phyloP scores from a whole-genome alignment of 108 stramenopile genomes.

The Skeletonema potamos region DNA sequence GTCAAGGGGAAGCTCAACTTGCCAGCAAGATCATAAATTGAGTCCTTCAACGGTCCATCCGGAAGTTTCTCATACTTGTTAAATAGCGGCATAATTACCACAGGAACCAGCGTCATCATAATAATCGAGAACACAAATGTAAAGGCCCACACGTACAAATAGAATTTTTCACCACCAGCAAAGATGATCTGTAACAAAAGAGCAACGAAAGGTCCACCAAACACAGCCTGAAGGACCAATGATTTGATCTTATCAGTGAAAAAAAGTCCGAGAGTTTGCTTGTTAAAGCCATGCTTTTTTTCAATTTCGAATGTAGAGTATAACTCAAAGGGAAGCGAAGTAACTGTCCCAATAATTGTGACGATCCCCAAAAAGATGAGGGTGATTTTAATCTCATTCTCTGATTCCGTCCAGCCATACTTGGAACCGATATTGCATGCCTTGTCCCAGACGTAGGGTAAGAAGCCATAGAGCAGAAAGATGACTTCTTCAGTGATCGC shows the following conservation, averaged over 20 bases:
- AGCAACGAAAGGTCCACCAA: constrained; percentile 91
- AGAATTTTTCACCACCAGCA: constrained; percentile 83
- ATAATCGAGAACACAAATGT: constrained; percentile 85
- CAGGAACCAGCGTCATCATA: constrained; percentile 95
- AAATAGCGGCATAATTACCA: constrained; percentile 96
- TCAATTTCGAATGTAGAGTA: constrained; percentile 95
- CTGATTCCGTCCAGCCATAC: constrained; percentile 55
- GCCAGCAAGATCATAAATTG: constrained; percentile 91
- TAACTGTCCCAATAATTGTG: constrained; percentile 76
- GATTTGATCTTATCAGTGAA: constrained; percentile 92
- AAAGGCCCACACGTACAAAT: constrained; percentile 95
- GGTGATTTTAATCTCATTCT: constrained; percentile 82
- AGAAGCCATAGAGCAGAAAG: constrained; percentile 77
- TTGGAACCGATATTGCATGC: constrained; percentile 37
- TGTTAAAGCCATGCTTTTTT: constrained; percentile 98
- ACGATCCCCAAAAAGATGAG: constrained; percentile 79
- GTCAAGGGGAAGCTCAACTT: constrained; percentile 93
- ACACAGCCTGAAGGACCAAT: constrained; percentile 68
- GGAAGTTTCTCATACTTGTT: constrained; percentile 96
- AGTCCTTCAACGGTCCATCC: constrained; percentile 83
- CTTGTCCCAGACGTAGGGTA: constrained; percentile 84
- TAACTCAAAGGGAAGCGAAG: constrained; percentile 83
- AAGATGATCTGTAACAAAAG: constrained; percentile 87
- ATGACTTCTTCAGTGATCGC: constrained; percentile 61
- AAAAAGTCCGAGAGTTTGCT: constrained; percentile 87